These are phyloP conservation scores for Galerina marginata DNA, from an alignment of 768 basidiomycete species.

Conservation along the genomic window DNA sequence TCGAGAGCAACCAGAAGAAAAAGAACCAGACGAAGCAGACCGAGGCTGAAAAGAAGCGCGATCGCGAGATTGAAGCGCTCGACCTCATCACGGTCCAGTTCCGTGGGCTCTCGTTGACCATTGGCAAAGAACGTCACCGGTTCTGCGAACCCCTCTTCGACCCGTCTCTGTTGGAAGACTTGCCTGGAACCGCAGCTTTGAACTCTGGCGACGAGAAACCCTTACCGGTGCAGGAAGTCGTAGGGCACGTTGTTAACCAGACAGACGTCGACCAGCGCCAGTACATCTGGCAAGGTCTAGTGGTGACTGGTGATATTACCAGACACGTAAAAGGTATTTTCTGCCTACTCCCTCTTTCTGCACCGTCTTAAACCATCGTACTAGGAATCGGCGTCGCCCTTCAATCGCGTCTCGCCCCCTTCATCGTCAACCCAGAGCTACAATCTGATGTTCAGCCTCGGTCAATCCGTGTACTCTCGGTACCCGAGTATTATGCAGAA, in stretches of 20 bases:
- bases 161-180: constrained; percentile 56
- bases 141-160: constrained; percentile 93
- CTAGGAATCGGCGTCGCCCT: constrained; percentile 70
- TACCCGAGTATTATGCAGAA: constrained; percentile 92
- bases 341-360: constrained; percentile 15
- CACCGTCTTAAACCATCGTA: background rate
- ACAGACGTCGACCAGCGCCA: constrained; percentile 70
- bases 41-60: constrained; percentile 81
- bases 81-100: constrained; percentile 83
- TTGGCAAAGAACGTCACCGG: constrained; percentile 89
- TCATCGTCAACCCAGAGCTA: constrained; percentile 64
- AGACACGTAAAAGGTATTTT: constrained; percentile 69
- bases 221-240: constrained; percentile 65
- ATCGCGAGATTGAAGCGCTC: constrained; percentile 81
- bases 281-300: constrained; percentile 77
- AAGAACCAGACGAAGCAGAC: constrained; percentile 72
- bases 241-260: constrained; percentile 64
- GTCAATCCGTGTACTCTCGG: constrained; percentile 59
- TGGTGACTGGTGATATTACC: constrained; percentile 82
- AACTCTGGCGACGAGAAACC: constrained; percentile 35
- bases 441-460: constrained; percentile 77
- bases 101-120: constrained; percentile 67
- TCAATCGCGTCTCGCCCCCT: constrained; percentile 72
- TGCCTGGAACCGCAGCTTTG: constrained; percentile 32
- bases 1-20: constrained; percentile 84